A percentile compares a stretch with the other conserved stretches of the same genome.
Evolutionary conservation across 2,329 filamentous ascomycete species (phyloP).

Genomic region (Geoglossum cookeanum): DNA sequence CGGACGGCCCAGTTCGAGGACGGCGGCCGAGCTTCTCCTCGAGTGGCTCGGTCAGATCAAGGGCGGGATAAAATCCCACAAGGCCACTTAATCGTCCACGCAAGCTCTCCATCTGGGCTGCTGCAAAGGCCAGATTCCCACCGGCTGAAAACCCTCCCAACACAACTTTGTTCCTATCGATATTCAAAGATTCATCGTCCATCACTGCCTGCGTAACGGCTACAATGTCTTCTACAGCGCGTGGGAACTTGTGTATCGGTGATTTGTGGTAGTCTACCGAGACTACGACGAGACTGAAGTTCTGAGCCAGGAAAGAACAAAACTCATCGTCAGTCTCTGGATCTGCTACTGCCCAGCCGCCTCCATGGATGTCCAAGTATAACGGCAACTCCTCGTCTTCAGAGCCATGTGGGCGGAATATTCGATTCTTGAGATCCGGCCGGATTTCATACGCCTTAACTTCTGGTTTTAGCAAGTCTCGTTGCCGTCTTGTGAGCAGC

Average conservation of each 20-base stretch:
- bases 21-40: neutral
- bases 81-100: neutral
- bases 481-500: neutral
- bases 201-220: constrained; percentile 38
- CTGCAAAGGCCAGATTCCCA: constrained; percentile 42
- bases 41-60: neutral
- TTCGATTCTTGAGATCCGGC: neutral
- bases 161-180: constrained; percentile 37
- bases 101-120: constrained; percentile 22
- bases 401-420: neutral
- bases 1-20: neutral
- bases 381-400: neutral
- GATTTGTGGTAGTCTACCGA: constrained; percentile 42
- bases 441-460: neutral
- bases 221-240: constrained; percentile 43
- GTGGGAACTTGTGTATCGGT: constrained; percentile 42
- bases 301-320: constrained; percentile 37
- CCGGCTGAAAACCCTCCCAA: constrained; percentile 44
- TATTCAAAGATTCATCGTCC: constrained; percentile 34
- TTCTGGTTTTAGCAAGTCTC: neutral
- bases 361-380: constrained; percentile 18
- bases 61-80: neutral
- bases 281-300: constrained; percentile 36
- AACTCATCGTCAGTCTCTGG: constrained; percentile 39
- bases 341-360: constrained; percentile 39